Base-by-base conservation (phyloP, 805 yeast genomes). In the Lipomyces orientalis region DNA sequence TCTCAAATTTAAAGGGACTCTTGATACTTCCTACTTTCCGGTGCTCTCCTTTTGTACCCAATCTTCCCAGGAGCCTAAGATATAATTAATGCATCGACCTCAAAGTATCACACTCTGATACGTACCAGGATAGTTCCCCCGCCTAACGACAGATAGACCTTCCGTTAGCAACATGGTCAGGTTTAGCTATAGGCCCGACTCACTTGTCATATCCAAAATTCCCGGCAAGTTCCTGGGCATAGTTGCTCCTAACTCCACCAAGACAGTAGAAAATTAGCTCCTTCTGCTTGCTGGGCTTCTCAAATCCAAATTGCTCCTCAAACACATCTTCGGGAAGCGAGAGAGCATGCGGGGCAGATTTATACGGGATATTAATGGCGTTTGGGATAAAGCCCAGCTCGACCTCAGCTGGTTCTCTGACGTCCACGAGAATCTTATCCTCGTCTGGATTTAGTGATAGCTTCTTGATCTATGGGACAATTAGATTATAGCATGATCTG, bases 271-370 rank as follows among this genome's bases (percentile, higher is more conserved):
- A 93, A 54, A 94, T 85, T 76, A 94, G 82, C 72, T 91, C 90
- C 76, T 90, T 86, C 61, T 87, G 88, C 59, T 81, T 78, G 6
- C 80, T 73, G 2, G 99, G 99, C 81, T 94, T 94, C 14, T 82
- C 83, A 75, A 93, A 88, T 14, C 96, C 94, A 80, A 93, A 92
- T 58, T 86, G 82, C 49, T 90, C 90, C 74, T 87, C 84, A 75
- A 95, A 94, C 72, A 91, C 97, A 64, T 90, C 97, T 5, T 85
- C 84, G 0, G 88, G 79, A 60, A 94, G 84, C 60, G 91, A 92
- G 68, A 94, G 83, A 0, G 98, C 98, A 25, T 97, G 97, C 0
- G 98, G 98, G 12, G 93, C 86, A 4, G 95, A 87, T 76, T 92
- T 92, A 80, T 88, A 89, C 22, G 99, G 98, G 66, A 94, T 85